Evolutionary conservation across 2,329 filamentous ascomycete genomes (phyloP).

Genomic region (Periglandula ipomoeae): DNA sequence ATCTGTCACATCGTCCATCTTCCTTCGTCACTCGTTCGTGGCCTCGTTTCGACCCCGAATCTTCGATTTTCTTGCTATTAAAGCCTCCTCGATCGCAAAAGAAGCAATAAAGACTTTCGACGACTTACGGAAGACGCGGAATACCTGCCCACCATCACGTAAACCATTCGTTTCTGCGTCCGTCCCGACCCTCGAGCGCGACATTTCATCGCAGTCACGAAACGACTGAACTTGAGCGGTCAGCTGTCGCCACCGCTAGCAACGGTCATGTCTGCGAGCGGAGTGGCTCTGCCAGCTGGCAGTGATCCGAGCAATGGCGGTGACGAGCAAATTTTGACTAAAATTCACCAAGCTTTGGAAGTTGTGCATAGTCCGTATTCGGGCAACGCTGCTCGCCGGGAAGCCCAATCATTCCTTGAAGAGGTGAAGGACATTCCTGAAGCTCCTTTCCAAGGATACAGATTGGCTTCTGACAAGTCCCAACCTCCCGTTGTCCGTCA

Average conservation of each 20-base stretch:
- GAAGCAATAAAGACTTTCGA: too few relatives aligned
- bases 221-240: background rate
- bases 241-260: conserved; percentile 1
- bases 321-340: conserved; percentile 42
- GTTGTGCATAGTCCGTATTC: conserved; percentile 79
- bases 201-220: background rate
- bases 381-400: conserved; percentile 68
- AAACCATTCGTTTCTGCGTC: background rate
- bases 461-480: conserved; percentile 63
- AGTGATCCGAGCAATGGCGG: conserved; percentile 26
- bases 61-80: too few relatives aligned
- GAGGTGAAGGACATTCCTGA: conserved; percentile 69
- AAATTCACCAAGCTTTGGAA: conserved; percentile 76
- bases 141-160: too few relatives aligned
- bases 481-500: conserved; percentile 81
- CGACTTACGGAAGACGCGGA: too few relatives aligned
- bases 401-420: conserved; percentile 82
- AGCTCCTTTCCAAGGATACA: conserved; percentile 78
- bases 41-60: too few relatives aligned
- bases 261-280: conserved; percentile 28
- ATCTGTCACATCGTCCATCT: background rate
- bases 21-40: background rate
- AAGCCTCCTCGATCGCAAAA: too few relatives aligned
- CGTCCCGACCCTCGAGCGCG: background rate
- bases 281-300: conserved; percentile 21